Evolutionary conservation across 345 rosid genomes (phyloP).

Genomic region (Rhodomyrtus tomentosa): DNA sequence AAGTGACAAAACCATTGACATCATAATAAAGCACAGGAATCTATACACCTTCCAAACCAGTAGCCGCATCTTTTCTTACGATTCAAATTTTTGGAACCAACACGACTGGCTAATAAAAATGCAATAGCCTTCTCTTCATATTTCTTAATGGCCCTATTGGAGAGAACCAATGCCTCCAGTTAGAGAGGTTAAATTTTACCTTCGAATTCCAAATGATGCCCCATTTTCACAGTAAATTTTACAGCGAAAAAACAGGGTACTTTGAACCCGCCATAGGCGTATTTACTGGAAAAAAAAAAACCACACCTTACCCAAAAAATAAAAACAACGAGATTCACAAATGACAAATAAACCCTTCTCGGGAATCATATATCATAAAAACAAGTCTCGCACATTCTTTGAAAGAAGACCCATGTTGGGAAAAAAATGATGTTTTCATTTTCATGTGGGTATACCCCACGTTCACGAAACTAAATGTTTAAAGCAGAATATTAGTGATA

Average conservation of each 20-base stretch:
- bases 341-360: neutral
- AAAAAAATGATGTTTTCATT: neutral
- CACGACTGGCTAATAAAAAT: neutral
- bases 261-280: neutral
- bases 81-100: neutral
- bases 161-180: neutral
- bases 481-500: neutral
- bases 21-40: no score
- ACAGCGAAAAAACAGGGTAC: neutral
- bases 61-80: neutral
- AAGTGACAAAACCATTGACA: no score
- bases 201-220: neutral
- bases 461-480: neutral
- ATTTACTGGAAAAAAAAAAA: neutral
- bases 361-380: neutral
- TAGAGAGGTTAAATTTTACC: neutral
- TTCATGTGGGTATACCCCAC: neutral
- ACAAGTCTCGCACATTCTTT: neutral
- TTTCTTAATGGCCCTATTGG: neutral
- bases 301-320: neutral
- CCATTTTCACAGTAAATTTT: neutral
- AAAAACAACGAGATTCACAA: neutral
- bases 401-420: neutral
- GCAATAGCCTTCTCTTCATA: neutral
- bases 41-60: neutral